These are phyloP conservation scores for Aspergillus saccharolyticus DNA, from an alignment of 495 filamentous ascomycete genomes.

Conservation along the genomic window DNA sequence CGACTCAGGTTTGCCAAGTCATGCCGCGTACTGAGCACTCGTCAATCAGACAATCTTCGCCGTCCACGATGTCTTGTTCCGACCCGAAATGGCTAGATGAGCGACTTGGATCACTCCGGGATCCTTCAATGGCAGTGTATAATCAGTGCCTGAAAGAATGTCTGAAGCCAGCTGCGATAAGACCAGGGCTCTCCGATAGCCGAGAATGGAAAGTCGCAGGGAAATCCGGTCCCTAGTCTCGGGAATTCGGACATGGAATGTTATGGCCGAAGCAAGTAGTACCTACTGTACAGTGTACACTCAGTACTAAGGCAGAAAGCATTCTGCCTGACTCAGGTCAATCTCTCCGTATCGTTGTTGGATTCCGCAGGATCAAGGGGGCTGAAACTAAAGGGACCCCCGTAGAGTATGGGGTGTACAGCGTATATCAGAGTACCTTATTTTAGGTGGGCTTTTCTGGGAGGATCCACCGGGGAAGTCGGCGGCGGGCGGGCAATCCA, in stretches of 20 bases:
- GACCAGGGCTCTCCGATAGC: not conserved
- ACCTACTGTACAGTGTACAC: no score
- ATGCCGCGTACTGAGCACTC: not conserved
- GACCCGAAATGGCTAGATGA: not conserved
- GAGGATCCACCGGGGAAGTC: slow-evolving; percentile 3
- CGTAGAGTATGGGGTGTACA: slow-evolving; percentile 4
- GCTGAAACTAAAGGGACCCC: not conserved
- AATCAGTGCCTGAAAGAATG: not conserved
- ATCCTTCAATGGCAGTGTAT: no score
- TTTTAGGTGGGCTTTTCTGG: slow-evolving; percentile 1
- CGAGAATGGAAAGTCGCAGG: not conserved
- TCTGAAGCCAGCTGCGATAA: not conserved
- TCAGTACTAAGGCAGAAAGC: no score
- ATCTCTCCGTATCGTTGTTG: not conserved
- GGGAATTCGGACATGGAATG: not conserved
- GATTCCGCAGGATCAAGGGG: not conserved
- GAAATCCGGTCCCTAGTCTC: not conserved
- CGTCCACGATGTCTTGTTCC: not conserved
- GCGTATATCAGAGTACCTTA: slow-evolving; percentile 8
- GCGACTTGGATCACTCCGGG: not conserved
- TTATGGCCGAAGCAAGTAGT: not conserved
- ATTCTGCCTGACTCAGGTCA: not conserved
- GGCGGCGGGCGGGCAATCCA: slow-evolving; percentile 4
- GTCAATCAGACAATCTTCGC: not conserved
- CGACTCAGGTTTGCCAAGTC: not conserved